Conservation (phyloP, 75 land plant species). For the Sequoiadendron giganteum region DNA sequence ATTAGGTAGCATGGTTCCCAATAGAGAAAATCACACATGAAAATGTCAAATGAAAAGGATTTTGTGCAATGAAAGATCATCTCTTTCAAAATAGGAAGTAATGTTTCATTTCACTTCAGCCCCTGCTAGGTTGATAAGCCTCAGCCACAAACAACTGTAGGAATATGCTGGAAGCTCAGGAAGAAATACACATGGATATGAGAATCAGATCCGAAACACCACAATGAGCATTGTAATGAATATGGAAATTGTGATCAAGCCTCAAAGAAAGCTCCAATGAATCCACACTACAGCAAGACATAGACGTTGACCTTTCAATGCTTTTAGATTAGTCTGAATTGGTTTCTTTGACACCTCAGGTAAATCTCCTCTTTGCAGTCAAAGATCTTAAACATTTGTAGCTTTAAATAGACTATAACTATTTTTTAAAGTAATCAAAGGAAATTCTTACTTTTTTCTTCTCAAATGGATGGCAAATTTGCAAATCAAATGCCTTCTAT, state of each 20-base stretch:
- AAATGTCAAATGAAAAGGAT: too few species aligned
- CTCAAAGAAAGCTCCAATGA: not conserved
- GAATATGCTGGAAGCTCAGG: too few species aligned
- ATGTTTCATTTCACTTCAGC: not conserved
- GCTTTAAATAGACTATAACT: not conserved
- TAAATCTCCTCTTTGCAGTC: not conserved
- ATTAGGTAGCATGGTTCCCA: too few species aligned
- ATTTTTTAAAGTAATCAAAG: not conserved
- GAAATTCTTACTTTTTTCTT: not conserved
- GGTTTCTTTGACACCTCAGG: not conserved
- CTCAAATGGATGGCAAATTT: not conserved
- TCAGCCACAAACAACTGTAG: too few species aligned
- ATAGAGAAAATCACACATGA: too few species aligned
- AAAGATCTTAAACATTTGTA: not conserved
- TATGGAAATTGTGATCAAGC: not conserved
- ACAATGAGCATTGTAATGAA: not conserved
- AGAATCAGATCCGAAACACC: not conserved
- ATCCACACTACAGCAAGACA: not conserved
- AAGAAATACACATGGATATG: not conserved
- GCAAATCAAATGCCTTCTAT: constrained; percentile 3
- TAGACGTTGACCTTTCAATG: not conserved
- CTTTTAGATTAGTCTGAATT: not conserved
- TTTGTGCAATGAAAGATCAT: not conserved
- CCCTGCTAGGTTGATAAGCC: not conserved
- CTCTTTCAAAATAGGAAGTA: not conserved